Conservation (phyloP, 2,329 filamentous ascomycete species). For the Seiridium cupressi region DNA sequence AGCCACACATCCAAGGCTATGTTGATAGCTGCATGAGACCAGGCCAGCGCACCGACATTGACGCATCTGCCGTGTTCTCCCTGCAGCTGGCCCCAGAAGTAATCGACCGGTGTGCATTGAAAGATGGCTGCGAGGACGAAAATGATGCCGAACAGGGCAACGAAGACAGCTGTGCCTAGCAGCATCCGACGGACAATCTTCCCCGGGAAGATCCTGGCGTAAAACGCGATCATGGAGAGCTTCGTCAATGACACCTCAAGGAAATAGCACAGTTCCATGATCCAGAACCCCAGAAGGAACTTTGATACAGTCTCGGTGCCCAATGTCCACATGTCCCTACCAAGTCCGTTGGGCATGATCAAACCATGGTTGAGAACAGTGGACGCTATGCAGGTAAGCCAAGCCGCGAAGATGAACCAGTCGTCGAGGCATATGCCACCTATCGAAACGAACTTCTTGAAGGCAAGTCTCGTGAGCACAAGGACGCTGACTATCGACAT, state of each 20-base stretch:
- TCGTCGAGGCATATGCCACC: not conserved
- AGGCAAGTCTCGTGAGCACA: slow-evolving; percentile 10
- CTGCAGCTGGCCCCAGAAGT: slow-evolving; percentile 29
- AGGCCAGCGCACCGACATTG: slow-evolving; percentile 31
- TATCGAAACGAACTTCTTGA: slow-evolving; percentile 9
- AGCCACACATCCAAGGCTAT: slow-evolving; percentile 41
- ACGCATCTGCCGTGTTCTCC: slow-evolving; percentile 24
- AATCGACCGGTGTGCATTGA: slow-evolving; percentile 20
- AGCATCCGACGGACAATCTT: slow-evolving; percentile 16
- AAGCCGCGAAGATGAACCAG: not conserved
- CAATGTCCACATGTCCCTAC: slow-evolving; percentile 1
- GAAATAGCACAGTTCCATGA: slow-evolving; percentile 21
- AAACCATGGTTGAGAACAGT: not conserved
- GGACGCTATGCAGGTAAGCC: not conserved
- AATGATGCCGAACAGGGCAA: slow-evolving; percentile 17
- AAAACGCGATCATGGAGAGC: slow-evolving; percentile 26
- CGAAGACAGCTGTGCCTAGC: slow-evolving; percentile 8
- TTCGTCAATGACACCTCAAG: slow-evolving; percentile 24
- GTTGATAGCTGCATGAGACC: slow-evolving; percentile 34
- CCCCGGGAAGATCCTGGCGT: slow-evolving; percentile 28
- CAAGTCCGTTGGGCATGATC: not conserved
- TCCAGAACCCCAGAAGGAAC: slow-evolving; percentile 23
- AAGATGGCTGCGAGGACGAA: slow-evolving; percentile 19
- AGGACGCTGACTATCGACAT: slow-evolving; percentile 6
- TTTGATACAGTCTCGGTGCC: slow-evolving; percentile 18